Base-by-base conservation (phyloP, 1,284 basidiomycete species). In the Trametes pubescens region DNA sequence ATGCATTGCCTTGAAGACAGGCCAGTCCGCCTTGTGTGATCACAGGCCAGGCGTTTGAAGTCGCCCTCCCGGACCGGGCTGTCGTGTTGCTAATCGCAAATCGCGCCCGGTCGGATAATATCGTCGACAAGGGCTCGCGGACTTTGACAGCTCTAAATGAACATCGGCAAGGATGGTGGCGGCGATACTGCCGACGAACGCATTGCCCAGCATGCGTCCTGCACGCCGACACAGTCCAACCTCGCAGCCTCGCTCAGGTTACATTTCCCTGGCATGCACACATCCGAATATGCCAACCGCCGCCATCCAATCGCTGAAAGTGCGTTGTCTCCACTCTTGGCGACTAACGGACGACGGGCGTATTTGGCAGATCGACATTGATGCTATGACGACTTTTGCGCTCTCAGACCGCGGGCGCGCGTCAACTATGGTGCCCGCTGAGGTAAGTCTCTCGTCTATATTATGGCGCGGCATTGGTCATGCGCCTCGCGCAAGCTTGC, bases 111-210 rank as follows among this genome's bases (percentile, higher is more conserved):
- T 18, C 44, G 21, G 26, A n/a, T 52, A 24, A 8, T 22, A 34
- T 32, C 32, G 32, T 37, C 44, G 14, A 22, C 16, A 14, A 22
- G 48, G 22, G 35, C 34, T 51, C 44, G 59, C 46, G 52, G 59
- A 35, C 46, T 35, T 44, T 35, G 24, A 32, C n/a, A 32, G 21
- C 44, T 35, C 52, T 40, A 51, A 46, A 26, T 52, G 48, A 38
- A 54, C 49, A 18, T 57, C 61, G 54, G 54, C 48, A 47, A 38
- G 49, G 61, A 57, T 62, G 38, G 61, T 52, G 55, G 61, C 61
- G 61, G 26, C 43, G 48, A 62, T 46, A 57, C 49, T 51, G 53
- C 10, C 40, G 29, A 40, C 10, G 40, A 38, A 16, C 37, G 14
- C 37, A 38, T 40, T 40, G 38, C 38, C 21, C 46, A 24, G 32